Evolutionary conservation across 2,329 filamentous ascomycete genomes (phyloP), one percentile per base, ranked within the genome.

Genomic region (Aspergillus uvarum): DNA sequence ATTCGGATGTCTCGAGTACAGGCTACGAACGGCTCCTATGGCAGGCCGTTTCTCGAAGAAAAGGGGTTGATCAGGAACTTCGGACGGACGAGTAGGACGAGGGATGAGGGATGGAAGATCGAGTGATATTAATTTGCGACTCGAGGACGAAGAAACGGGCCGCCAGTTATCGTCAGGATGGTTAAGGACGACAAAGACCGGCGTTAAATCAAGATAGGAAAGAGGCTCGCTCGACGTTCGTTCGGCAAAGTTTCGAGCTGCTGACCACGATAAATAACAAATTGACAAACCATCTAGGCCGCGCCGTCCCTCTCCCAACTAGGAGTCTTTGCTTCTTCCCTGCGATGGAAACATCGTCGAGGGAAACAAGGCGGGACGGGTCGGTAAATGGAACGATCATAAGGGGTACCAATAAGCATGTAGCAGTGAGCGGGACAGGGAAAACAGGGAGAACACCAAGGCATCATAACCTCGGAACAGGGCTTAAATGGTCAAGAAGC

Each of bases 241-340:
- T 67, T 67, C 69, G 69, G 64, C 42, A 52, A 61, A 58, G 59
- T 64, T 65, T 67, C 64, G 65, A 66, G 69, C 66, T 68, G 67
- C 68, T 70, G 65, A 66, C 60, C 65, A 68, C 51, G 54, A 69
- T 70, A 63, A 70, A 70, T 67, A 70, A 62, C 67, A 68, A 62
- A 63, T 22, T 56, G 61, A 47, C 52, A 56, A 59, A 56, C 54
- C 60, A 53, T 65, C 44, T 44, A 56, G 54, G 51, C 55, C 47
- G 56, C 47, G 54, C 47, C 35, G 14, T 19, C 29, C 24, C 35
- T 48, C 32, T 35, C 31, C 29, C 38, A 29, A 14, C 35, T 44
- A 19, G 16, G 3, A 44, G 38, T 47, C 29, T 47, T 62, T 68
- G 66, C 62, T 44, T 44, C 38, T 19, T 7, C 6, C 5, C n/a